Conservation (phyloP, 208 protist species). For the Herpetomonas muscarum region DNA sequence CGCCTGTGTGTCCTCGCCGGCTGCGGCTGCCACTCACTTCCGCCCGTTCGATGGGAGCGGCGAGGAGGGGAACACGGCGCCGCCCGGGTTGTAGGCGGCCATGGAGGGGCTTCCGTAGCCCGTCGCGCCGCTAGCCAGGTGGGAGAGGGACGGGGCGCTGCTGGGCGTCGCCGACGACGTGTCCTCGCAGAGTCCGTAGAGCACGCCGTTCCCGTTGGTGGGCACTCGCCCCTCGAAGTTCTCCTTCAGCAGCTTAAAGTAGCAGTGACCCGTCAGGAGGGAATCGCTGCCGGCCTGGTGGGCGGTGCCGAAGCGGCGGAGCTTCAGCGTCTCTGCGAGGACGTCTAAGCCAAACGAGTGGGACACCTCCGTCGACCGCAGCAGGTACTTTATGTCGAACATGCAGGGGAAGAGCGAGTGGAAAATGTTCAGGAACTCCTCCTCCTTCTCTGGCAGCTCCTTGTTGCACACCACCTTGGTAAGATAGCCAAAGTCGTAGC, state of each 20-base stretch:
- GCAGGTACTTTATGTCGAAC: conserved; percentile 99
- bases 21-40: conserved; percentile 7
- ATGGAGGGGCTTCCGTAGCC: conserved; percentile 31
- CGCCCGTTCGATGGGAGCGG: conserved; percentile 22
- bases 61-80: conserved; percentile 28
- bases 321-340: conserved; percentile 93
- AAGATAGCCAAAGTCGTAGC: conserved; percentile 99
- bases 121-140: conserved; percentile 13
- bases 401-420: conserved; percentile 96
- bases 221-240: conserved; percentile 80
- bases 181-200: conserved; percentile 95
- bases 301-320: conserved; percentile 90
- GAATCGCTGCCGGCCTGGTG: conserved; percentile 97
- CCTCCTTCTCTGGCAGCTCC: conserved; percentile 94
- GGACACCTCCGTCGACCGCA: conserved; percentile 89
- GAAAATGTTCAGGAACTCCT: conserved; percentile 96
- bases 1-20: no score
- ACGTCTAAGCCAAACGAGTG: conserved; percentile 95
- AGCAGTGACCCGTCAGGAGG: conserved; percentile 97
- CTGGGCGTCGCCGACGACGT: conserved; percentile 71
- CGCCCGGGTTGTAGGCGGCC: conserved; percentile 15
- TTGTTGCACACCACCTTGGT: conserved; percentile 95
- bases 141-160: conserved; percentile 26
- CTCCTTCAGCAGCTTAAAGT: conserved; percentile 96
- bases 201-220: conserved; percentile 84